Evolutionary conservation across 768 basidiomycete genomes (phyloP).

Genomic region (Macrolepiota dolichaula): DNA sequence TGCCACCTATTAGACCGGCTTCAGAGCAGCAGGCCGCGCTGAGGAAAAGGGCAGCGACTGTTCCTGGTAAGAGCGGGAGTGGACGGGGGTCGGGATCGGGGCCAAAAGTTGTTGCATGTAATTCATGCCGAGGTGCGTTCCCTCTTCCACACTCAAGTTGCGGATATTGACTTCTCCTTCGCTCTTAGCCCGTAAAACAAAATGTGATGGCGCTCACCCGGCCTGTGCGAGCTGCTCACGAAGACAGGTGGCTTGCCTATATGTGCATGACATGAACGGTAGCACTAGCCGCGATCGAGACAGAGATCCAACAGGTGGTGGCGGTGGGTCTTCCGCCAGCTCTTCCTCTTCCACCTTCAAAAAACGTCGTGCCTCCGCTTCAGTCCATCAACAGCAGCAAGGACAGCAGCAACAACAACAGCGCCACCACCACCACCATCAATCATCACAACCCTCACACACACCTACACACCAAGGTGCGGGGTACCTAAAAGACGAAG

Average conservation of each 20-base stretch:
- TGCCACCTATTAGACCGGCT: conserved; percentile 63
- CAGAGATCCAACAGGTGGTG: no score
- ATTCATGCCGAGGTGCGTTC: conserved; percentile 78
- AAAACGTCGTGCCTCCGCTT: conserved; percentile 55
- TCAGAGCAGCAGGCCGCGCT: conserved; percentile 66
- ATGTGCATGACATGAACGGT: conserved; percentile 63
- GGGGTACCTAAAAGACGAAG: conserved; percentile 28
- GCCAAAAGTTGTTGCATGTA: conserved; percentile 85
- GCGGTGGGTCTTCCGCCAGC: background rate
- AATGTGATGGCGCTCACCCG: conserved; percentile 86
- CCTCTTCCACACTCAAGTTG: background rate
- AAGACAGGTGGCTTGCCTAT: conserved; percentile 72
- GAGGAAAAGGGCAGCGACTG: conserved; percentile 66
- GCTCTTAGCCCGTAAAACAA: conserved; percentile 74
- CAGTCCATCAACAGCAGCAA: conserved; percentile 16
- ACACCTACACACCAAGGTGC: conserved; percentile 2
- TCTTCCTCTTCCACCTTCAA: conserved; percentile 26
- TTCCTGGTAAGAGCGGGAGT: conserved; percentile 49
- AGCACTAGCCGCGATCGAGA: conserved; percentile 11
- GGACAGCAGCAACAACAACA: no score
- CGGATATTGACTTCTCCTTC: background rate
- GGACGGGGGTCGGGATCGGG: conserved; percentile 63
- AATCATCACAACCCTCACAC: background rate
- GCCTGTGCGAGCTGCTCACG: conserved; percentile 81
- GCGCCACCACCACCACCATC: background rate